Percentiles rank a stretch among this genome's conserved stretches.
Evolutionary conservation across 2,329 filamentous ascomycete species (phyloP).

Genomic region (Ilyonectria robusta): DNA sequence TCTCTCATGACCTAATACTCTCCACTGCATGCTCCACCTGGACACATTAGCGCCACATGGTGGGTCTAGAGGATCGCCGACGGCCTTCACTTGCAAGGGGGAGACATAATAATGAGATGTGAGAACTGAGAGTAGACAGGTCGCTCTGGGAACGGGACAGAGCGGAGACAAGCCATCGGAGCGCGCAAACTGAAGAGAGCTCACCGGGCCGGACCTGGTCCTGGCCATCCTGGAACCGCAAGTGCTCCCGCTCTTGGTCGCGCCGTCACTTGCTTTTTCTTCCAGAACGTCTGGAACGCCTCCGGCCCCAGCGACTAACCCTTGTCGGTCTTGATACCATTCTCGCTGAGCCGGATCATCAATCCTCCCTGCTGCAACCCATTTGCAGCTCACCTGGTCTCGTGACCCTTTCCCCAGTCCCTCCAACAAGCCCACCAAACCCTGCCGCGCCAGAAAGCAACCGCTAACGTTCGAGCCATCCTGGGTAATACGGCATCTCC

Average conservation of each 20-base stretch:
- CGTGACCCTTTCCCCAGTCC: conserved; percentile 4
- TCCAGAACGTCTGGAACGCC: conserved; percentile 25
- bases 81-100: conserved; percentile 14
- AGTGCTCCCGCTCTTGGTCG: conserved; percentile 2
- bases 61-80: conserved; percentile 18
- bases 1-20: conserved; percentile 23
- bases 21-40: conserved; percentile 10
- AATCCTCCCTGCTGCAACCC: background rate
- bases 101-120: conserved; percentile 12
- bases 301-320: background rate
- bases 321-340: background rate
- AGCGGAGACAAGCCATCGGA: conserved; percentile 8
- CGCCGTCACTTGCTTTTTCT: conserved; percentile 11
- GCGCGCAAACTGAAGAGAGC: conserved; percentile 21
- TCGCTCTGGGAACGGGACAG: conserved; percentile 6
- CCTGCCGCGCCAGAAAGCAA: background rate
- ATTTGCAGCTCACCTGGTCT: background rate
- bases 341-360: background rate
- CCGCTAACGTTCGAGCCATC: conserved; percentile 5
- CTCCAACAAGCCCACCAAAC: background rate
- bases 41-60: conserved; percentile 12
- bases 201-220: conserved; percentile 21
- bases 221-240: conserved; percentile 6
- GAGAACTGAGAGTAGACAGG: conserved; percentile 26
- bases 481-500: conserved; percentile 6